These are phyloP conservation scores for Botrytis cinerea DNA, from an alignment of 2,329 filamentous ascomycete species.

Conservation along the genomic window DNA sequence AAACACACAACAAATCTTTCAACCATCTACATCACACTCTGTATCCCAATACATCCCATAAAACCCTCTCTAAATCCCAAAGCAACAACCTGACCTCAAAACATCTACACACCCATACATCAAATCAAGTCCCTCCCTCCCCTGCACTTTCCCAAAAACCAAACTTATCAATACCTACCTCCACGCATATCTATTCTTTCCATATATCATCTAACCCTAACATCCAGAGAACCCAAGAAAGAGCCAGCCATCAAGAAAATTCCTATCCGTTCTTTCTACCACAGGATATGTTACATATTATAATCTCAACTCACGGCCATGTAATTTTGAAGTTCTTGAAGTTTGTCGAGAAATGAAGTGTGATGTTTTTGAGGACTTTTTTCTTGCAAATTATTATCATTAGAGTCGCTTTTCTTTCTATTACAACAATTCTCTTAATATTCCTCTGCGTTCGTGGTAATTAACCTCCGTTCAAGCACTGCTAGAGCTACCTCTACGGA, in stretches of 20 bases:
- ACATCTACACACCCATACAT: no score
- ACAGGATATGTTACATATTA: no score
- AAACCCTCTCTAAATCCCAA: not conserved
- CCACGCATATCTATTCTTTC: not conserved
- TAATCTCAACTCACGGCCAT: not conserved
- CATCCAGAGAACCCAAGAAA: not conserved
- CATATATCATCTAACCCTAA: not conserved
- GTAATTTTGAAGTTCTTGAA: not conserved
- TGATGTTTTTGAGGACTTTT: not conserved
- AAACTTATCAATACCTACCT: not conserved
- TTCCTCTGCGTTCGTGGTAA: not conserved
- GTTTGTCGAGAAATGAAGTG: not conserved
- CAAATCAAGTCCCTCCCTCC: not conserved
- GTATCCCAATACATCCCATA: no score
- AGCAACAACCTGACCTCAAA: fast-evolving
- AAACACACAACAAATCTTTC: not conserved
- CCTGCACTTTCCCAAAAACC: not conserved
- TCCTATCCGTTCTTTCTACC: not conserved
- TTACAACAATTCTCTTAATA: no score
- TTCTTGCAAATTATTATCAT: not conserved
- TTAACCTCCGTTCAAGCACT: not conserved
- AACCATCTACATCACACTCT: not conserved
- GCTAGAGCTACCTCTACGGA: not conserved
- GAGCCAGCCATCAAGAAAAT: not conserved
- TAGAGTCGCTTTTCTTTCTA: not conserved